These are phyloP conservation scores for Talaromyces sp. DNA, from an alignment of 2,329 filamentous ascomycete genomes.

Conservation along the genomic window DNA sequence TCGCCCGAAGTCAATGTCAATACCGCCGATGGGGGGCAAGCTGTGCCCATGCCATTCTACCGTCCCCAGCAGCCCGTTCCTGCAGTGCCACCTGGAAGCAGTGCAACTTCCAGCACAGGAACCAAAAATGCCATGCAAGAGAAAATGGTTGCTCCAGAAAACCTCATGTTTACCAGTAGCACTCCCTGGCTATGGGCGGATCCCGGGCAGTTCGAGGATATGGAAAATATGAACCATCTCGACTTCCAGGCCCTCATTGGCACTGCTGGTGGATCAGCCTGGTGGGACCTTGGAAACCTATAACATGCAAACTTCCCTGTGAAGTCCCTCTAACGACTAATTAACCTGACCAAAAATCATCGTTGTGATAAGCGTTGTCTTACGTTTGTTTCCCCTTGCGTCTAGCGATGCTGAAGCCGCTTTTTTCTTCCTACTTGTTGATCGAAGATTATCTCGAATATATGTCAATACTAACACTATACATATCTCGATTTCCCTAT, in stretches of 20 bases:
- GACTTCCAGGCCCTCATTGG: conserved; percentile 22
- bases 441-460: neutral
- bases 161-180: conserved; percentile 25
- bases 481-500: neutral
- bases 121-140: conserved; percentile 11
- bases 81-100: conserved; percentile 7
- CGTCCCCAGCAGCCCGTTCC: conserved; percentile 11
- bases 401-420: neutral
- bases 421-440: neutral
- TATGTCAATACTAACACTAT: neutral
- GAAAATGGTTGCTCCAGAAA: conserved; percentile 26
- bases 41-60: conserved; percentile 37
- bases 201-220: conserved; percentile 24
- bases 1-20: conserved; percentile 50
- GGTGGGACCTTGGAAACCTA: conserved; percentile 33
- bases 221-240: conserved; percentile 25
- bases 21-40: conserved; percentile 48
- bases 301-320: conserved; percentile 10
- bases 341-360: neutral
- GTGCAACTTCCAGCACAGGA: neutral
- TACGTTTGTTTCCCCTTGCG: neutral
- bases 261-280: conserved; percentile 28
- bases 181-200: conserved; percentile 32
- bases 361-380: neutral
- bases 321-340: neutral